Conservation (phyloP, 371 early-diverging fungal genomes). For the Rhizopus delemar region DNA sequence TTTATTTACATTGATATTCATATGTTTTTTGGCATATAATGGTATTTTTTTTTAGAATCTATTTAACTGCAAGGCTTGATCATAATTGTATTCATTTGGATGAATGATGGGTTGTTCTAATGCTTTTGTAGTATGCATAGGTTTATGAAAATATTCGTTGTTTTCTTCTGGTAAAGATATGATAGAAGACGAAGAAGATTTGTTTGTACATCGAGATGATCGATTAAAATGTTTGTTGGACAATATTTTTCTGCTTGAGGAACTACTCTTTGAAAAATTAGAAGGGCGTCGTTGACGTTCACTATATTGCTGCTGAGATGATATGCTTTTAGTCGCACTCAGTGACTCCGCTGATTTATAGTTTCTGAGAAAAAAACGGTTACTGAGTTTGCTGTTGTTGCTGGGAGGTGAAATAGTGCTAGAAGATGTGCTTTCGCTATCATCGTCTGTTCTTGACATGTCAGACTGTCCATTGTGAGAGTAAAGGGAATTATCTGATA, state of each 20-base stretch:
- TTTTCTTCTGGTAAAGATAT: conserved; percentile 6
- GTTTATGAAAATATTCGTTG: neutral
- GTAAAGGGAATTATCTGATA: conserved; percentile 7
- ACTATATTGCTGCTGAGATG: no score
- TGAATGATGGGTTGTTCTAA: conserved; percentile 35
- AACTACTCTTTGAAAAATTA: neutral
- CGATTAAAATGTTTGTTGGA: conserved; percentile 4
- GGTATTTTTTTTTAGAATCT: neutral
- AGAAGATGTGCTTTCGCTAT: neutral
- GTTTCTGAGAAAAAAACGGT: conserved; percentile 1
- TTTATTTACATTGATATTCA: no score
- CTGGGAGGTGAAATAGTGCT: neutral
- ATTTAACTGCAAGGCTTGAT: conserved; percentile 5
- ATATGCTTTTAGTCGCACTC: conserved; percentile 6
- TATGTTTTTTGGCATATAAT: no score
- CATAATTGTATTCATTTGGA: conserved; percentile 37
- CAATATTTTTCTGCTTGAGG: neutral
- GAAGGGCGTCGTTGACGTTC: conserved; percentile 11
- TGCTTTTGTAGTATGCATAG: conserved; percentile 2
- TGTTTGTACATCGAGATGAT: neutral
- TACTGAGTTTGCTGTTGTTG: no score
- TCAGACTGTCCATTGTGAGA: no score
- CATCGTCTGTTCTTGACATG: no score
- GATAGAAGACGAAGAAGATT: conserved; percentile 8
- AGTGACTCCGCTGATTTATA: conserved; percentile 26